These are phyloP conservation scores for Brasilioporus rufonigricans DNA, from an alignment of 768 basidiomycete species.

Conservation along the genomic window DNA sequence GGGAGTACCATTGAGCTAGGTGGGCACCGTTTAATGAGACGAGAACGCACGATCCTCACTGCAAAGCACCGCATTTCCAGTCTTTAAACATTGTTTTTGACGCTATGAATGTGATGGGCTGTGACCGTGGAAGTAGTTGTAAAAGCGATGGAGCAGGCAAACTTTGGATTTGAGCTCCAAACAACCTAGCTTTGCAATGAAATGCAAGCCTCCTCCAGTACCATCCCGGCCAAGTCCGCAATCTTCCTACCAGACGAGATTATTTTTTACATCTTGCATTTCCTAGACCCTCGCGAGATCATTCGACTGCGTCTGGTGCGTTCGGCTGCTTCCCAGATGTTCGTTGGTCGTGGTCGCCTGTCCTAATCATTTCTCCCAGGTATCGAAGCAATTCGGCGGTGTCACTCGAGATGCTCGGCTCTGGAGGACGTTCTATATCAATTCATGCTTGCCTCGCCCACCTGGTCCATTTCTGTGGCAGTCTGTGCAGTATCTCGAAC, in stretches of 20 bases:
- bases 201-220: slow-evolving; percentile 11
- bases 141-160: neutral
- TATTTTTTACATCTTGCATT: slow-evolving; percentile 11
- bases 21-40: neutral
- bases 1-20: neutral
- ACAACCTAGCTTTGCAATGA: neutral
- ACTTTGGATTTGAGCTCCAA: neutral
- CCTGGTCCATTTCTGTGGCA: slow-evolving; percentile 25
- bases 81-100: neutral
- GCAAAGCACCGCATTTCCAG: neutral
- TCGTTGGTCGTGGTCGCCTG: neutral
- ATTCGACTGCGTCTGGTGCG: slow-evolving; percentile 18
- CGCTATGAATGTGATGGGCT: neutral
- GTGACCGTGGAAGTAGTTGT: neutral
- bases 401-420: slow-evolving; percentile 17
- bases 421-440: slow-evolving; percentile 19
- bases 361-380: slow-evolving; percentile 10
- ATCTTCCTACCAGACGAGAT: slow-evolving; percentile 19
- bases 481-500: slow-evolving; percentile 19
- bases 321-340: neutral
- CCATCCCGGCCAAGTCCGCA: neutral
- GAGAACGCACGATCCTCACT: neutral
- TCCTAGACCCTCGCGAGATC: slow-evolving; percentile 15
- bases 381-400: slow-evolving; percentile 16
- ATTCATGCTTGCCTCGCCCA: slow-evolving; percentile 17